phyloP scores from a whole-genome alignment of 2,329 filamentous ascomycete genomes.

The Alternaria sp. region DNA sequence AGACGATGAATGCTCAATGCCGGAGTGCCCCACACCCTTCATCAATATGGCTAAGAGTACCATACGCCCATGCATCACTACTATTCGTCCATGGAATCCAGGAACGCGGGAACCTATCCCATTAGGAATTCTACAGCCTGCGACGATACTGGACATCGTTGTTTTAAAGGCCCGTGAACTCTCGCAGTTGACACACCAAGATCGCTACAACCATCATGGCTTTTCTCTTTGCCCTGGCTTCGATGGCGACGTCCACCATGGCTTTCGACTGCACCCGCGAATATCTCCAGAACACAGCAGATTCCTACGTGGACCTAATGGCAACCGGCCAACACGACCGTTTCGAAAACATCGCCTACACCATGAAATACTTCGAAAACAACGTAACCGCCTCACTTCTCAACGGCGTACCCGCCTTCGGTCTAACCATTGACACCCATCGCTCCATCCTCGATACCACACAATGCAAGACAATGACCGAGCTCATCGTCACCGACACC shows the following conservation, averaged over 20 bases:
- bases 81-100: constrained; percentile 2
- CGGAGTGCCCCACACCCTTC: constrained; percentile 18
- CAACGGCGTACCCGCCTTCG: constrained; percentile 22
- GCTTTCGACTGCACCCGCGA: constrained; percentile 18
- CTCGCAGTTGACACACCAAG: not conserved
- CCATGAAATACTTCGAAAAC: constrained; percentile 30
- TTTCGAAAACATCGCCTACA: constrained; percentile 23
- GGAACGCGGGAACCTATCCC: not conserved
- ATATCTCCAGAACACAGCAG: constrained; percentile 9
- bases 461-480: constrained; percentile 35
- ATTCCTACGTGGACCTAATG: constrained; percentile 15
- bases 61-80: not conserved
- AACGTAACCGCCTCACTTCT: constrained; percentile 17
- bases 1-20: constrained; percentile 3
- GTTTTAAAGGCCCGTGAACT: too few relatives aligned
- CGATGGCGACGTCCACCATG: not conserved
- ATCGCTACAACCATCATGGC: not conserved
- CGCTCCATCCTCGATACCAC: constrained; percentile 27
- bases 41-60: constrained; percentile 3
- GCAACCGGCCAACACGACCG: constrained; percentile 23
- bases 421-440: constrained; percentile 24
- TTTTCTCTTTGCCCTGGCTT: not conserved
- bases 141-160: not conserved
- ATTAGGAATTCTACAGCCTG: not conserved
- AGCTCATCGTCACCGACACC: constrained; percentile 27